Base-by-base conservation (phyloP, 768 basidiomycete genomes). In the Macrolepiota fuliginosa region DNA sequence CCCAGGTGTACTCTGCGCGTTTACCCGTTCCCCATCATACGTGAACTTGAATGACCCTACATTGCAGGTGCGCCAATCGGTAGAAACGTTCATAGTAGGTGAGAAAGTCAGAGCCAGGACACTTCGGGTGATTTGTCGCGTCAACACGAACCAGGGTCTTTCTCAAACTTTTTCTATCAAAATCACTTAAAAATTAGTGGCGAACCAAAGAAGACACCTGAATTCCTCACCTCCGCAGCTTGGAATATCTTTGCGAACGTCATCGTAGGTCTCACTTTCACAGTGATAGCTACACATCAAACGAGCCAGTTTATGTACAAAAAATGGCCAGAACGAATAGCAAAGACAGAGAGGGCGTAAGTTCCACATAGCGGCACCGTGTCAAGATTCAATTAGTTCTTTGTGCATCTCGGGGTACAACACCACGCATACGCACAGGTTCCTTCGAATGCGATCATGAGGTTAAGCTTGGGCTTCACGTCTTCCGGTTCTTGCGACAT, bases 381-480 rank as follows among this genome's bases (percentile, higher is more conserved):
- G 60, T 51, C 50, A 54, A 17, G 13, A 49, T 11, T 49, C 27
- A 32, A 55, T 46, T 4, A 39, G 52, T 3, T 32, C 32, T 27
- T 29, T 29, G 32, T 27, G 25, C 7, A 11, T 22, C 19, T 42
- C 11, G 4, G 39, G 15, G 36, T 11, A 46, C 24, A 25, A 65
- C 61, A 47, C 35, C 1, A 67, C 80, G 64, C 45, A 89, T 88
- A 77, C 81, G 65, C 45, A 89, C 88, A 76, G 57, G 74, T 73
- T 15, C 82, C 83, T 59, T 88, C 86, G 62, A 79, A 84, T 37
- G 72, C 70, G 65, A 90, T 76, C 56, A 76, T 74, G n/a, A 90
- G 71, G 70, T 84, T 87, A 51, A 90, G 75, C 66, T 90, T 90
- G 15, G 89, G 88, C 70, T 90, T 90, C 25, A 85, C 82, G 52